A percentile compares a stretch with the other conserved stretches of the same genome.
Conservation (phyloP, 257 asterid species). For the Gynochthodes officinalis region DNA sequence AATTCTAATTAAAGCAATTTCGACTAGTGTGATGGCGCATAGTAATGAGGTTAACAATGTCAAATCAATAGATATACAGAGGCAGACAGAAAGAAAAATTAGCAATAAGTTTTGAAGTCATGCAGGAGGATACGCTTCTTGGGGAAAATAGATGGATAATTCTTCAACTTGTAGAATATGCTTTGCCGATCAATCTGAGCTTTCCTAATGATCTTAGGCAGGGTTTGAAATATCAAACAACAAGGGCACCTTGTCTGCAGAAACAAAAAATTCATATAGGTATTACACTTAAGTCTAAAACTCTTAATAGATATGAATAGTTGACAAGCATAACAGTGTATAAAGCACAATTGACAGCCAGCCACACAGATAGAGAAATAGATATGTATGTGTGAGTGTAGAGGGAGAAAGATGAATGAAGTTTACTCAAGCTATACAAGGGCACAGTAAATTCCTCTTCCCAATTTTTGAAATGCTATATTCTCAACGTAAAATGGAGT, state of each 20-base stretch:
- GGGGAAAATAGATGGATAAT: slow-evolving; percentile 55
- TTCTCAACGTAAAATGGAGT: neutral
- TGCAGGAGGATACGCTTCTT: slow-evolving; percentile 73
- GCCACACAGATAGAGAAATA: neutral
- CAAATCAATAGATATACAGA: neutral
- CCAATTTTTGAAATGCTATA: neutral
- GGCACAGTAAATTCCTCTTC: neutral
- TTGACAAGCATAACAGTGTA: neutral
- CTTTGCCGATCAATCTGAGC: slow-evolving; percentile 52
- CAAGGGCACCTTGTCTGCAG: slow-evolving; percentile 63
- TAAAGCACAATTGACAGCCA: neutral
- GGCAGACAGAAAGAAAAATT: neutral
- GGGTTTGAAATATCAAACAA: slow-evolving; percentile 47
- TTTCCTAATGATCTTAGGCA: slow-evolving; percentile 40
- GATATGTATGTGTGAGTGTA: neutral
- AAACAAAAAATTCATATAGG: neutral
- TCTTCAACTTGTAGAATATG: slow-evolving; percentile 56
- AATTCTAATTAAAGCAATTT: neutral
- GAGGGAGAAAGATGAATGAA: neutral
- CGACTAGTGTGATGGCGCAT: neutral
- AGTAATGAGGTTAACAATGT: neutral
- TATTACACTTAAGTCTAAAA: slow-evolving; percentile 2
- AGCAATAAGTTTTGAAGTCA: slow-evolving; percentile 17
- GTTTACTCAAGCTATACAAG: neutral
- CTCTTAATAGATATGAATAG: neutral